phyloP scores from a whole-genome alignment of 225 moss, liverwort and hornwort genomes.

The Marchantia polymorpha region DNA sequence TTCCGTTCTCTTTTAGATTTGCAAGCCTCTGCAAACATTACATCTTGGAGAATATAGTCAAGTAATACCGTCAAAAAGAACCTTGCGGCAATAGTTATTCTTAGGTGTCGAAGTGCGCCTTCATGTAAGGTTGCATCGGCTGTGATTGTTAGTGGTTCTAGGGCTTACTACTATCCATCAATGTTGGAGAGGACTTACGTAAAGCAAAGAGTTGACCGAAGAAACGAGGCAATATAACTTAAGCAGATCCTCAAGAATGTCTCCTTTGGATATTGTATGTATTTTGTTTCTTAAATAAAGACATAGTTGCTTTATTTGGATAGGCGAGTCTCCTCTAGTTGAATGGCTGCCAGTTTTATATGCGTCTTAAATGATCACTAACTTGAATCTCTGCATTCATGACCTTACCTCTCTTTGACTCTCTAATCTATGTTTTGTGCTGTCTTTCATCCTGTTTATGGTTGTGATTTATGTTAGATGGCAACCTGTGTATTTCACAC shows the following conservation, averaged over 20 bases:
- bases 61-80: neutral
- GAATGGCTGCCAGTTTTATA: neutral
- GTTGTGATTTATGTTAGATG: neutral
- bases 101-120: neutral
- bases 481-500: neutral
- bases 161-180: neutral
- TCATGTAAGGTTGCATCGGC: neutral
- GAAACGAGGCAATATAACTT: neutral
- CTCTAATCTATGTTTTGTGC: neutral
- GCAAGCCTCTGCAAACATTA: neutral
- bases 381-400: neutral
- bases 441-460: neutral
- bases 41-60: neutral
- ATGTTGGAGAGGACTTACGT: constrained; percentile 6
- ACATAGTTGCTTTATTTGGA: neutral
- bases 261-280: neutral
- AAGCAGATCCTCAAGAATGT: neutral
- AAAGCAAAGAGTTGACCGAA: neutral
- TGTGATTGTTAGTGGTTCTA: neutral
- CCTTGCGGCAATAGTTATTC: neutral
- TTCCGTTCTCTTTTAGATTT: neutral
- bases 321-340: constrained; percentile 1
- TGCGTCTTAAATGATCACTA: neutral
- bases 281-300: constrained; percentile 5
- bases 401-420: neutral